Base-by-base conservation (phyloP, 441 rosid genomes). In the Gossypium gossypioides region DNA sequence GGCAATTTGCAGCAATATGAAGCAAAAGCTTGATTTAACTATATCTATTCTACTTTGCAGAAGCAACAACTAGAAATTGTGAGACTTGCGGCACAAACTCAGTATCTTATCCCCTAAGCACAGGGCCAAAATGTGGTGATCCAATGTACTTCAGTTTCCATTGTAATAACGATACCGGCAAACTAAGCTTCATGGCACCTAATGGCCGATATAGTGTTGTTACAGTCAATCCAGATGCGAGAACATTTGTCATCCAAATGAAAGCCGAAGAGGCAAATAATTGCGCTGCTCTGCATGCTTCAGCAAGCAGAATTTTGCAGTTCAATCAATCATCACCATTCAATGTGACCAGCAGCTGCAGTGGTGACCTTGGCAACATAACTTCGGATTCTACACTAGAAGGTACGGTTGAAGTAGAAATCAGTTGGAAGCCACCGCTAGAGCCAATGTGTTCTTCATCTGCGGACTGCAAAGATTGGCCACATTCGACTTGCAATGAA, bases 31-130 rank as follows among this genome's bases (percentile, higher is more conserved):
- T 3, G n/a, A 66, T 46, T 24, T 65, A 66, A 25, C 44, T 24
- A 25, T 25, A 25, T 25, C n/a, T 67, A 25, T 25, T 69, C 46
- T 62, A 59, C 29, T 66, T 13, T 76, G 80, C 91, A 87, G 93
- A 85, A 70, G 65, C 75, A n/a, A 81, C 74, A 16, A 51, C 65
- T 59, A 81, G 84, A 75, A 75, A 51, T 74, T 91, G 94, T 69
- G 78, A 69, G 60, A 75, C 80, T 9, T 87, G 92, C 32, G 90
- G 90, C 42, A 76, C 87, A 1, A 84, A 78, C 78, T 51, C 77
- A 25, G 75, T 87, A 42, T 89, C 96, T 10, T 87, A 91, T 75
- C 93, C 93, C n/a, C 83, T 91, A 10, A 87, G 93, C 84, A 87
- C 84, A 15, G 84, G 83, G 64, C 57, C 79, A n/a, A 79, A 70